These are phyloP conservation scores for Chrysanthemum makinoi DNA, from an alignment of 129 eudicot species.

Conservation along the genomic window DNA sequence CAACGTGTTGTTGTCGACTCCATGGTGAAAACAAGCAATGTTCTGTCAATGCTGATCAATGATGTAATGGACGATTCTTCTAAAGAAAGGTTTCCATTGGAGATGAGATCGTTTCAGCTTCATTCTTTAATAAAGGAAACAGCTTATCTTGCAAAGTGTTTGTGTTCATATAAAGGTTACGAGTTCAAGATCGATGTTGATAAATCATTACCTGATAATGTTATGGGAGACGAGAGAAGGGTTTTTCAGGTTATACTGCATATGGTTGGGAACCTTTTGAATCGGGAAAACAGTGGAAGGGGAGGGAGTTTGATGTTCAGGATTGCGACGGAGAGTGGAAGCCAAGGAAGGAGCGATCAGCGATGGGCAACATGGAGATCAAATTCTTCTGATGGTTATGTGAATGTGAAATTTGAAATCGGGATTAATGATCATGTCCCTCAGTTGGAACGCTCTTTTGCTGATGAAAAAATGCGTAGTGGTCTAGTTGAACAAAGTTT, in stretches of 20 bases:
- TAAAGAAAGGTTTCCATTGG: conserved; percentile 55
- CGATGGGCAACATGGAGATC: conserved; percentile 59
- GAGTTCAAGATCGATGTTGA: conserved; percentile 50
- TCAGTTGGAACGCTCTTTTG: conserved; percentile 22
- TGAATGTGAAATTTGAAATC: conserved; percentile 43
- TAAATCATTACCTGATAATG: conserved; percentile 51
- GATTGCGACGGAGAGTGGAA: conserved; percentile 41
- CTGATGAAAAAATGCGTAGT: conserved; percentile 26
- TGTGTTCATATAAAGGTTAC: conserved; percentile 47
- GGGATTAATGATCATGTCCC: conserved; percentile 31
- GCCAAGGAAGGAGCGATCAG: conserved; percentile 54
- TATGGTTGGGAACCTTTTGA: conserved; percentile 66
- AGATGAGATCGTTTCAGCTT: conserved; percentile 47
- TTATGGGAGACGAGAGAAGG: conserved; percentile 71
- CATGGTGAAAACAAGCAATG: conserved; percentile 57
- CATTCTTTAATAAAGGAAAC: conserved; percentile 57
- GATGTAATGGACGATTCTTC: conserved; percentile 61
- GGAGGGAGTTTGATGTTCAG: conserved; percentile 48
- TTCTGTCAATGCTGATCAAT: conserved; percentile 46
- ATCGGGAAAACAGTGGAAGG: conserved; percentile 38
- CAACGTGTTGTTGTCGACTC: conserved; percentile 47
- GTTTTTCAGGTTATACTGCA: conserved; percentile 70
- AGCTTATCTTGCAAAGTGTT: conserved; percentile 59
- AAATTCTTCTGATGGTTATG: conserved; percentile 48
- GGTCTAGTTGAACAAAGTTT: conserved; percentile 45